Base-by-base conservation (phyloP, 1,284 basidiomycete species). In the Porogramme epimiltina region DNA sequence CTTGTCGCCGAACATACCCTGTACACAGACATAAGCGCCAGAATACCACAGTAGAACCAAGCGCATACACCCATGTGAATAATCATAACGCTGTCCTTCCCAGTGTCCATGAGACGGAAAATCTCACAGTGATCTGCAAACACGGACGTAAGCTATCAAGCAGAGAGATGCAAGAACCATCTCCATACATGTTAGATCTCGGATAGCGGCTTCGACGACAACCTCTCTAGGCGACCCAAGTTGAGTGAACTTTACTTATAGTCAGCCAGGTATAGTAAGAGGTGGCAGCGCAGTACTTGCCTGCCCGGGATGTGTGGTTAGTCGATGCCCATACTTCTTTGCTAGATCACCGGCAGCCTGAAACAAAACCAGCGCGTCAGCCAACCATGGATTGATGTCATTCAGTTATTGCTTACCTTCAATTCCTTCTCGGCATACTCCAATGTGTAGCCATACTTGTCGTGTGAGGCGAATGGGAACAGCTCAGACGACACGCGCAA, bases 381-480 rank as follows among this genome's bases (percentile, higher is more conserved):
- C 4, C 20, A 11, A 23, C 22, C 31, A 45, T 24, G 10, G 3
- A 31, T 13, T 13, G 13, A 13, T 13, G 8, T 31, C 13, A 31
- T 31, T 8, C 13, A 31, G 28, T 6, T 13, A 4, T 2, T 4
- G 36, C 59, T 24, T 23, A 69, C 72, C 61, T 74, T 75, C 19
- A 82, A 62, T 59, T 81, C 80, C 19, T 75, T 70, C 9, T 80
- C 73, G 11, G 84, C 87, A 53, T 88, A 91, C 20, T 82, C 78
- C 25, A 96, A 77, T 22, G 83, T 79, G 68, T 96, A 96, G 0
- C 93, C 93, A 60, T 93, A 84, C 37, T 77, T 78, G 10, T 74
- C 77, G 62, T 96, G 94, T 2, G 90, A 91, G 0, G 93, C 93
- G 62, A 91, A 96, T 1, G 94, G 93, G 66, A 96, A 95, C 79